Base-by-base conservation (phyloP, 768 basidiomycete genomes). In the Panus rudis region DNA sequence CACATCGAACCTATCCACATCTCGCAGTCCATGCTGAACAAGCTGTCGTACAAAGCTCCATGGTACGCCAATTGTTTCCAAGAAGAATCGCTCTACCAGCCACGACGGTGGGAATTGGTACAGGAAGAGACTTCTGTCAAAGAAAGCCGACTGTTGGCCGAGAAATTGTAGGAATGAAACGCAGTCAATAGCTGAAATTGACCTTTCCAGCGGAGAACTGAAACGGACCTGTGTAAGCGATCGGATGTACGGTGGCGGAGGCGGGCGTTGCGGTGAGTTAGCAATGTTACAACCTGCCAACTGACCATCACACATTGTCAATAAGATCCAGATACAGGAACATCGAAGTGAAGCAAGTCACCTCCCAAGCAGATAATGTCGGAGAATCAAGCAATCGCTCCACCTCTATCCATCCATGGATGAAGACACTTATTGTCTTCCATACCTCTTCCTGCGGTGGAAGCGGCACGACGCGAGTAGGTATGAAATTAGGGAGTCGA, bases 401-500 rank as follows among this genome's bases (percentile, higher is more conserved):
- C 6, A 79, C 53, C 47, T 84, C 78, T 14, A 73, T 66, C 63
- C 79, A 72, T 2, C 73, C 78, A 30, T 78, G 71, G 13, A 88
- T 52, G 21, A 84, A 55, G 1, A 53, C 58, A 5, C 67, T 58
- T 2, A 86, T 50, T 1, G 67, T 63, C 21, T 69, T 52, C 76
- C 81, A 89, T 0, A 71, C 74, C 2, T 67, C 57, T 23, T 71
- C 63, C 37, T 71, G 63, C 4, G 71, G 52, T 0, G 77, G 76
- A 1, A 80, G 53, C 20, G 67, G 62, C 7, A 86, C 63, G 4
- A 77, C 63, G n/a, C 81, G 76, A 16, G 84, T 72, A 0, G 87
- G 87, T 51, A 84, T 75, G 43, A 75, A 76, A 23, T 77, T 80
- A 35, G 76, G 77, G 2, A 90, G 66, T 21, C 71, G 68, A n/a